A percentile compares a stretch with the other conserved stretches of the same genome.
These are phyloP conservation scores for Pichia inconspicua DNA, from an alignment of 1,139 yeast species.

Conservation along the genomic window DNA sequence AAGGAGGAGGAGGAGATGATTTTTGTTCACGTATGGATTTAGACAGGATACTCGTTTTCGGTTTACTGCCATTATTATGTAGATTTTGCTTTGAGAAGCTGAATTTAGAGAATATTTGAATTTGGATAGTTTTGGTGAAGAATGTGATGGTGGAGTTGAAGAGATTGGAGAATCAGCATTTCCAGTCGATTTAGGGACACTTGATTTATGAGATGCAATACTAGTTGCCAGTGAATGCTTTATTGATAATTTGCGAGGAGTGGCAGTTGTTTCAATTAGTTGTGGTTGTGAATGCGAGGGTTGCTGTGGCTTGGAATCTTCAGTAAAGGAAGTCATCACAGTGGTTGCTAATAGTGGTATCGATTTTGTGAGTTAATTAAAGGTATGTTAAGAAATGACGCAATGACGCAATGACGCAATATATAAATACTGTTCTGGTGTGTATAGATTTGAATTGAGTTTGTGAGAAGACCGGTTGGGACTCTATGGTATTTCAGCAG, in stretches of 20 bases:
- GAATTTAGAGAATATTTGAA: slow-evolving; percentile 15
- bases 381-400: too few species aligned
- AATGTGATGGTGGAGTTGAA: not conserved
- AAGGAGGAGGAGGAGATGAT: not conserved
- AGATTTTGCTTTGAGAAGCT: slow-evolving; percentile 19
- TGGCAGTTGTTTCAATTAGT: not conserved
- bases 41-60: slow-evolving; percentile 16
- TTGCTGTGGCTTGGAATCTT: not conserved
- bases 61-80: slow-evolving; percentile 7
- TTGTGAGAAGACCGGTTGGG: too few species aligned
- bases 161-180: not conserved
- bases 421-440: too few species aligned
- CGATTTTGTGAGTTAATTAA: too few species aligned
- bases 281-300: not conserved
- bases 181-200: not conserved
- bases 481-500: too few species aligned
- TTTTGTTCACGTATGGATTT: slow-evolving; percentile 10
- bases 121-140: slow-evolving; percentile 2
- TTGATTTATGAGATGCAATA: not conserved
- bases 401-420: too few species aligned
- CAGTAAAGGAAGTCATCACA: not conserved
- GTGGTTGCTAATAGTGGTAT: too few species aligned
- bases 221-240: not conserved
- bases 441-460: too few species aligned
- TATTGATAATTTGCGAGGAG: not conserved